These are phyloP conservation scores for Euphrasia confusa DNA, from an alignment of 257 asterid species.

Conservation along the genomic window DNA sequence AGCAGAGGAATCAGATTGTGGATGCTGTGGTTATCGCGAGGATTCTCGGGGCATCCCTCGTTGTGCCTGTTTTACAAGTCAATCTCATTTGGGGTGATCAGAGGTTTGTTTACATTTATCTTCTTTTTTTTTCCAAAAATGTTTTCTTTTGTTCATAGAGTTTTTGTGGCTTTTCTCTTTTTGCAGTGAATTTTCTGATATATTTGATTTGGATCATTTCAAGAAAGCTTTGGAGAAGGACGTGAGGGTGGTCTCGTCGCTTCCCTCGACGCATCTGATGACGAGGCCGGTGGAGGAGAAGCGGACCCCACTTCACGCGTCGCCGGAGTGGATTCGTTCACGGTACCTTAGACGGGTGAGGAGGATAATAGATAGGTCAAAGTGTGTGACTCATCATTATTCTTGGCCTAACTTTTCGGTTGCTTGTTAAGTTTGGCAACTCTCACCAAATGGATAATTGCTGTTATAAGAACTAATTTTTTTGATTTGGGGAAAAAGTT, in stretches of 20 bases:
- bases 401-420: neutral
- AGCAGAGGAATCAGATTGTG: conserved; percentile 97
- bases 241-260: conserved; percentile 78
- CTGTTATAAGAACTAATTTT: neutral
- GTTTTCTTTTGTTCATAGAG: too few relatives aligned
- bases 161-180: neutral
- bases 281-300: conserved; percentile 81
- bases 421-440: neutral
- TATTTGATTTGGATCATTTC: conserved; percentile 91
- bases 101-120: conserved; percentile 44
- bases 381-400: too few relatives aligned
- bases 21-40: conserved; percentile 97
- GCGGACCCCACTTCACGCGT: conserved; percentile 61
- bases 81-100: conserved; percentile 98
- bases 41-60: conserved; percentile 85
- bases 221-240: conserved; percentile 69
- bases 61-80: conserved; percentile 89
- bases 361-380: neutral
- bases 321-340: conserved; percentile 83
- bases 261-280: conserved; percentile 91
- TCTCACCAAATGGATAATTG: neutral
- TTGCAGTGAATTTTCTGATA: conserved; percentile 92
- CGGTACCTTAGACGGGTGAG: conserved; percentile 53
- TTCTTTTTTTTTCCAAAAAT: neutral
- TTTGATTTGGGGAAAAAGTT: neutral